These are phyloP conservation scores for Botrytis fragariae DNA, from an alignment of 2,329 filamentous ascomycete genomes.

Conservation along the genomic window DNA sequence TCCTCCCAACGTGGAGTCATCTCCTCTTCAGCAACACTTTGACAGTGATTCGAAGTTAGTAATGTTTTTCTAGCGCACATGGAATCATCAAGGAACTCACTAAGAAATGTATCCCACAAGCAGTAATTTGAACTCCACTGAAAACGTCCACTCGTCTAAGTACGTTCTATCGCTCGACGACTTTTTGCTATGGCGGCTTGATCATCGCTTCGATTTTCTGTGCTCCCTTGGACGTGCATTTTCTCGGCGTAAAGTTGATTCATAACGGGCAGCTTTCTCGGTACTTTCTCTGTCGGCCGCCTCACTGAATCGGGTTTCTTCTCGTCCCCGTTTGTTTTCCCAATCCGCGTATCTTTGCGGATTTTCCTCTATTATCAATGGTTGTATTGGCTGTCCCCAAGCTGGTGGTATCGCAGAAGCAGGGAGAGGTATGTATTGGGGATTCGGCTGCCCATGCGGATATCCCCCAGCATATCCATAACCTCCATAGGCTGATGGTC, in stretches of 20 bases:
- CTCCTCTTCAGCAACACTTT: not conserved
- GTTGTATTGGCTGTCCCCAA: not conserved
- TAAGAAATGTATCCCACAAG: not conserved
- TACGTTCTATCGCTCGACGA: not conserved
- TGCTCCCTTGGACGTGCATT: fast-evolving
- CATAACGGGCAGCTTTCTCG: not conserved
- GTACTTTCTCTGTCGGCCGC: not conserved
- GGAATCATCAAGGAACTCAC: not conserved
- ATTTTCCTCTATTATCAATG: not conserved
- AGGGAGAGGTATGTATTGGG: not conserved
- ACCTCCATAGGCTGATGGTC: not conserved
- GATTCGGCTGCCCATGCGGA: not conserved
- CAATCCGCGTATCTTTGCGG: not conserved
- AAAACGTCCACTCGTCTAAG: not conserved
- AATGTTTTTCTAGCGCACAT: not conserved
- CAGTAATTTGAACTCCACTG: not conserved
- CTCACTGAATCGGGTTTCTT: not conserved
- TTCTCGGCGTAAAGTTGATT: not conserved
- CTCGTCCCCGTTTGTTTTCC: not conserved
- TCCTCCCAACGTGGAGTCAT: not conserved
- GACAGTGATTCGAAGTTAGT: not conserved
- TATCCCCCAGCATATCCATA: not conserved
- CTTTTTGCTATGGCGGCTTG: not conserved
- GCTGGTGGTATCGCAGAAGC: no score
- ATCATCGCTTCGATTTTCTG: no score